Evolutionary conservation across 2,329 filamentous ascomycete species (phyloP).

Genomic region (Exserohilum turcica): DNA sequence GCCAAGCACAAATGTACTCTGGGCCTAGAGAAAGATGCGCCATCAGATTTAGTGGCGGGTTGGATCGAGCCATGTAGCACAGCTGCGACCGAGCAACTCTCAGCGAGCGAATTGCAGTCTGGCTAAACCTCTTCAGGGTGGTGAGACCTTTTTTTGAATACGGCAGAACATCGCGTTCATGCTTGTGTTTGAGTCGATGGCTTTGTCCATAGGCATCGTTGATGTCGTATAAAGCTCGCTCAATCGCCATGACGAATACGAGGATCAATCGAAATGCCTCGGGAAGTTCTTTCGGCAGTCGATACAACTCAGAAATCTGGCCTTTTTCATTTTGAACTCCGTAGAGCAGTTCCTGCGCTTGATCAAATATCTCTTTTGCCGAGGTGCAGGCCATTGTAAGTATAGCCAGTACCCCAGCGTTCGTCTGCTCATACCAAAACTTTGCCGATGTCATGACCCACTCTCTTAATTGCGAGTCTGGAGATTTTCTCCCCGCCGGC

Average conservation of each 20-base stretch:
- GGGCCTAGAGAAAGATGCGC: constrained; percentile 32
- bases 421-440: constrained; percentile 25
- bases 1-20: constrained; percentile 38
- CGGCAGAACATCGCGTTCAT: constrained; percentile 1
- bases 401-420: constrained; percentile 19
- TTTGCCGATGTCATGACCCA: constrained; percentile 32
- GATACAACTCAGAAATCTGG: constrained; percentile 32
- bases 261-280: constrained; percentile 29
- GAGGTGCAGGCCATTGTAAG: constrained; percentile 20
- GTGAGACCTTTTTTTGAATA: constrained; percentile 19
- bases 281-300: constrained; percentile 28
- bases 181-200: neutral
- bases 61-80: constrained; percentile 32
- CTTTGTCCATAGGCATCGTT: constrained; percentile 8
- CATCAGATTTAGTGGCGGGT: constrained; percentile 10
- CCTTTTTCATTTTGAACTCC: constrained; percentile 37
- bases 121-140: constrained; percentile 26
- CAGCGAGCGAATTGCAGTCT: constrained; percentile 19
- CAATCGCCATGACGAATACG: constrained; percentile 34
- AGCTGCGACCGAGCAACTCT: constrained; percentile 27
- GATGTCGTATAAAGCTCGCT: constrained; percentile 31
- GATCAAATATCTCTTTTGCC: constrained; percentile 15
- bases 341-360: constrained; percentile 29
- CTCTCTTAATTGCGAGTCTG: constrained; percentile 16
- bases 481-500: neutral